phyloP scores from a whole-genome alignment of 1,284 basidiomycete genomes.

The Lentinula novae-zelandiae region DNA sequence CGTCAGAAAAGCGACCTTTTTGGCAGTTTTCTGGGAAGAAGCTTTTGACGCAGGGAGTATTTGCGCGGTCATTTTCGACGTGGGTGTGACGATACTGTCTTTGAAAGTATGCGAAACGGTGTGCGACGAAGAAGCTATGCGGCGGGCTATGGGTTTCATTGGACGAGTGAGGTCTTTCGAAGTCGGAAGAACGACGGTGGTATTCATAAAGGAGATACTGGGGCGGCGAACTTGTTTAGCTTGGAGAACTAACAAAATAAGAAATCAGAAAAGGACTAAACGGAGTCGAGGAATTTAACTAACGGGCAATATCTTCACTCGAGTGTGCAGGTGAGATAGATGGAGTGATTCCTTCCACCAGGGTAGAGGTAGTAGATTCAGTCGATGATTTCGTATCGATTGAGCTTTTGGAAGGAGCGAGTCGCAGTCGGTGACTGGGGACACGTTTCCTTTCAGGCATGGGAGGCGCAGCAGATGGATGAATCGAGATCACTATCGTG shows the following conservation, averaged over 20 bases:
- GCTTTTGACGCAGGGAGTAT: not conserved
- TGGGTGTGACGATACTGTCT: not conserved
- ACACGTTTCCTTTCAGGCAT: not conserved
- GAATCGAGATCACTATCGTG: not conserved
- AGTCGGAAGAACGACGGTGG: not conserved
- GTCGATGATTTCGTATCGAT: not conserved
- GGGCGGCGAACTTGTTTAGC: not conserved
- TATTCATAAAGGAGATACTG: not conserved
- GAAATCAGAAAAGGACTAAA: not conserved
- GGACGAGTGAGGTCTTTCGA: not conserved
- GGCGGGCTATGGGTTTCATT: not conserved
- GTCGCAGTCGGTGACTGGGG: no score
- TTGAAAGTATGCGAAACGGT: not conserved
- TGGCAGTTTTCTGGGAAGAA: not conserved
- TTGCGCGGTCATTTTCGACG: not conserved
- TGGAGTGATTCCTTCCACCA: not conserved
- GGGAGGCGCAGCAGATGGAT: not conserved
- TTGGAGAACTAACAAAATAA: no score
- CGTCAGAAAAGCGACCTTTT: not conserved
- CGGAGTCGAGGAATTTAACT: not conserved
- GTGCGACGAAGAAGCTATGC: not conserved
- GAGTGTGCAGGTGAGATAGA: not conserved
- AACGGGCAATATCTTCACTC: not conserved
- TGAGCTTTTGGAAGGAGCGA: not conserved
- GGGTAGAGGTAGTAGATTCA: not conserved